A percentile compares a stretch with the other conserved stretches of the same genome.
Evolutionary conservation across 2,329 filamentous ascomycete species (phyloP).

Genomic region (Blastomyces parvus): DNA sequence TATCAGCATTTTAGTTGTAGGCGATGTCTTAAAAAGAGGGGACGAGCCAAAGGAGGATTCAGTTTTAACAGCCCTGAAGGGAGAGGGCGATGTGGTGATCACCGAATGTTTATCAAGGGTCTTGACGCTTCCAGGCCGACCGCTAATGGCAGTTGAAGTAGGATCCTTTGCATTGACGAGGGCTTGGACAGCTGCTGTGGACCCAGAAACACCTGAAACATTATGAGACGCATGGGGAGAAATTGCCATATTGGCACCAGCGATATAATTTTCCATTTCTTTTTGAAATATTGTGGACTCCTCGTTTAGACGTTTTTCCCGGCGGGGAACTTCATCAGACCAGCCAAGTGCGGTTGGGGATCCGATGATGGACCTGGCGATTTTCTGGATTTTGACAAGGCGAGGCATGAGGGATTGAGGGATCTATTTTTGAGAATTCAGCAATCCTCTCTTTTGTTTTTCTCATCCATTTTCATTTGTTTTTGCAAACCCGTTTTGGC

Average conservation of each 20-base stretch:
- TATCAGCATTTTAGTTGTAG: neutral
- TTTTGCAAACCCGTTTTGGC: neutral
- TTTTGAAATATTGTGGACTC: neutral
- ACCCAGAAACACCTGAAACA: neutral
- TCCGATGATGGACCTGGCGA: neutral
- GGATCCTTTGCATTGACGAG: neutral
- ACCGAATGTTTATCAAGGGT: neutral
- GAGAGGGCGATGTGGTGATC: neutral
- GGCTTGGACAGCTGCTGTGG: neutral
- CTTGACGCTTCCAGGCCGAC: neutral
- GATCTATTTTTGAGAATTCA: neutral
- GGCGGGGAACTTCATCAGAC: neutral
- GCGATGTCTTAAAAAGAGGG: neutral
- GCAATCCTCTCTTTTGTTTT: neutral
- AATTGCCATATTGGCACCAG: neutral
- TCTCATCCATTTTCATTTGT: neutral
- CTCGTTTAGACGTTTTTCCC: neutral
- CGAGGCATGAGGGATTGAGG: neutral
- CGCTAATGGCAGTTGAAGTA: neutral
- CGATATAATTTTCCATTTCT: neutral
- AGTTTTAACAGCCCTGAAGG: neutral
- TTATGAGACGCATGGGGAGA: neutral
- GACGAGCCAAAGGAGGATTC: neutral
- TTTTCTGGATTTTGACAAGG: neutral
- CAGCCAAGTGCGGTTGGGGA: neutral